Percentiles rank a stretch among this genome's conserved stretches.
phyloP scores from a whole-genome alignment of 345 rosid species.

The Atalantia buxifolia region DNA sequence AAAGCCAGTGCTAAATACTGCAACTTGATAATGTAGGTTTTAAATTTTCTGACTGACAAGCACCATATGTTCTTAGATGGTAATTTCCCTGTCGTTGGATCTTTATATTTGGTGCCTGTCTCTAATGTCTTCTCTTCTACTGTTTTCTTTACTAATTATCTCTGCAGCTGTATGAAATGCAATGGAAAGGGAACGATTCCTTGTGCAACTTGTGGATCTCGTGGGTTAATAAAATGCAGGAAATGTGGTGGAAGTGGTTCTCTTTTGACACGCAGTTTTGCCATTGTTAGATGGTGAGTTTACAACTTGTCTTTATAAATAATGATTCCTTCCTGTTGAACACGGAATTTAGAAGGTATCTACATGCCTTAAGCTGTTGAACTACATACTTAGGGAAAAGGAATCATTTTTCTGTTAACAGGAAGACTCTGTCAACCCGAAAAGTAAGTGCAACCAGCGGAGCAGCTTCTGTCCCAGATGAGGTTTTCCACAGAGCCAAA shows the following conservation, averaged over 20 bases:
- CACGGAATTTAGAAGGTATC: background rate
- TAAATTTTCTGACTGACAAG: background rate
- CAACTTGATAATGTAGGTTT: background rate
- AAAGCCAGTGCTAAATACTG: background rate
- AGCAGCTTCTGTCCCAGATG: conserved; percentile 94
- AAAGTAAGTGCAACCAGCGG: conserved; percentile 87
- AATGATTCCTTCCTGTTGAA: background rate
- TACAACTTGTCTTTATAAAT: background rate
- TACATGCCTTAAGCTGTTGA: background rate
- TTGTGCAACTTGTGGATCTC: conserved; percentile 79
- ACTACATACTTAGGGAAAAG: background rate
- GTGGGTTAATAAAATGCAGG: conserved; percentile 72
- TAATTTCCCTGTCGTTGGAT: background rate
- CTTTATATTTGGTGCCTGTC: background rate
- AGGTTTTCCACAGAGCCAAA: conserved; percentile 83
- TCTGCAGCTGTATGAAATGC: conserved; percentile 62
- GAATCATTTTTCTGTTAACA: conserved; percentile 19
- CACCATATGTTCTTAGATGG: background rate
- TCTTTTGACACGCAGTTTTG: conserved; percentile 56
- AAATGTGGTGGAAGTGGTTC: conserved; percentile 66
- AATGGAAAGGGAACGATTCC: conserved; percentile 82
- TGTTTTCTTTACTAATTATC: conserved; percentile 3
- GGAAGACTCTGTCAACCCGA: conserved; percentile 80
- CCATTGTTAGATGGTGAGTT: conserved; percentile 68
- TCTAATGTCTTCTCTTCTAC: background rate